A percentile compares a stretch with the other conserved stretches of the same genome.
phyloP scores from a whole-genome alignment of 2,329 filamentous ascomycete genomes.

The Sclerotiophoma versabilis region DNA sequence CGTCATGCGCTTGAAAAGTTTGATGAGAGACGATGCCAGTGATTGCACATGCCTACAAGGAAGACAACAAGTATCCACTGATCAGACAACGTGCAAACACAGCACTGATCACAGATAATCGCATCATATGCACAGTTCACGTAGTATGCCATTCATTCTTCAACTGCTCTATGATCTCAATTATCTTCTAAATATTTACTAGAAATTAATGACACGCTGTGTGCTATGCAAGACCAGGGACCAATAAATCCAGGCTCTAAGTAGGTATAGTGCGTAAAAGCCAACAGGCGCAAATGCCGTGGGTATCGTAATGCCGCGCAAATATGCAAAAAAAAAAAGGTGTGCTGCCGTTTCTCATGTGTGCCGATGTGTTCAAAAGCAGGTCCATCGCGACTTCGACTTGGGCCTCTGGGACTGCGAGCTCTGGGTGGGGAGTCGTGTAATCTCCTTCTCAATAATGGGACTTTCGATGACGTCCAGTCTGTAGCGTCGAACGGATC shows the following conservation, averaged over 20 bases:
- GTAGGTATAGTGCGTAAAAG: constrained; percentile 24
- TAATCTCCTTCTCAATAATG: constrained; percentile 29
- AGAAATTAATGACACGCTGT: constrained; percentile 19
- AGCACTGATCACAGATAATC: too few relatives aligned
- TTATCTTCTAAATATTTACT: constrained; percentile 4
- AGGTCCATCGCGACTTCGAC: constrained; percentile 36
- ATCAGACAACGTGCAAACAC: too few relatives aligned
- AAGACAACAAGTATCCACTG: too few relatives aligned
- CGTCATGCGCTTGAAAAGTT: too few relatives aligned
- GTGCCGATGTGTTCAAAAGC: constrained; percentile 28
- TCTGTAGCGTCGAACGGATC: constrained; percentile 49
- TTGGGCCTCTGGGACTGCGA: constrained; percentile 17
- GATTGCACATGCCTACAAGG: too few relatives aligned
- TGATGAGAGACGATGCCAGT: too few relatives aligned
- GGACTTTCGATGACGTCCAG: constrained; percentile 39
- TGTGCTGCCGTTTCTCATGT: constrained; percentile 15
- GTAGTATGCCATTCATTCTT: neutral
- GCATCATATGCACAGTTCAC: neutral
- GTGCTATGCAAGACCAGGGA: constrained; percentile 16
- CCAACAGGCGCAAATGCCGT: constrained; percentile 30
- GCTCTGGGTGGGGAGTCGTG: constrained; percentile 21
- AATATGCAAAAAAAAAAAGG: constrained; percentile 32
- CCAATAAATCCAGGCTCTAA: constrained; percentile 23
- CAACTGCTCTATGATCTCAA: neutral
- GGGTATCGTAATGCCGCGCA: constrained; percentile 40